phyloP scores from a whole-genome alignment of 2,329 filamentous ascomycete species.

The Neodidymelliopsis sp. region DNA sequence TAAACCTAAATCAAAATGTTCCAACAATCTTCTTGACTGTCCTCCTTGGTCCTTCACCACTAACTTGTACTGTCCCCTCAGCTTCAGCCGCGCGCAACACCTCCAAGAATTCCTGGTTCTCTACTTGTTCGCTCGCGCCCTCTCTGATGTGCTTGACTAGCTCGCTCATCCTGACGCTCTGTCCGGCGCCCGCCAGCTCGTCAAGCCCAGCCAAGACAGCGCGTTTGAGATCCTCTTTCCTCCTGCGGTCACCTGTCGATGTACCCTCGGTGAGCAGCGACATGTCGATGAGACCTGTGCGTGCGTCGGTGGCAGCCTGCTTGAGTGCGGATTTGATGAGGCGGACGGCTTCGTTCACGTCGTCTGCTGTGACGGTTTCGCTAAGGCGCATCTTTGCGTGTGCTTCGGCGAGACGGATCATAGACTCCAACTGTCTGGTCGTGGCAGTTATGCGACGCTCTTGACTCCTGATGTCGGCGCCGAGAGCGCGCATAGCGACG shows the following conservation, averaged over 20 bases:
- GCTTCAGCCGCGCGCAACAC: conserved; percentile 80
- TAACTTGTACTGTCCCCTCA: conserved; percentile 81
- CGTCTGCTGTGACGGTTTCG: conserved; percentile 74
- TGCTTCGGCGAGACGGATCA: conserved; percentile 96
- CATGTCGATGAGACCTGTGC: conserved; percentile 96
- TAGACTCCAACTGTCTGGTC: conserved; percentile 93
- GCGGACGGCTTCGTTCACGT: conserved; percentile 89
- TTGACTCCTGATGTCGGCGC: conserved; percentile 72
- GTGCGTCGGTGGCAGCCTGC: conserved; percentile 92
- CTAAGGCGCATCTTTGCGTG: conserved; percentile 97
- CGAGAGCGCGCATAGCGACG: conserved; percentile 92
- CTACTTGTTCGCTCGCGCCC: conserved; percentile 65
- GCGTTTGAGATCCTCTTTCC: conserved; percentile 83
- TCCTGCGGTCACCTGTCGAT: conserved; percentile 81
- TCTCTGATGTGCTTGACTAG: conserved; percentile 75
- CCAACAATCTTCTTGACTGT: conserved; percentile 74
- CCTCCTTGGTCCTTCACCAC: conserved; percentile 84
- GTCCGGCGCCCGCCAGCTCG: conserved; percentile 70
- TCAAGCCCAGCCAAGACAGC: conserved; percentile 79
- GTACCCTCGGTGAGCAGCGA: conserved; percentile 93
- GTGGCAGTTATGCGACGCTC: conserved; percentile 98
- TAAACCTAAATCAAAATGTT: too few species aligned
- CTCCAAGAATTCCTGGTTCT: conserved; percentile 82
- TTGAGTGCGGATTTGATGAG: conserved; percentile 94
- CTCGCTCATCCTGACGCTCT: conserved; percentile 77